Conservation (phyloP, 306 rosid species). For the Pterocarpus macrocarpus region DNA sequence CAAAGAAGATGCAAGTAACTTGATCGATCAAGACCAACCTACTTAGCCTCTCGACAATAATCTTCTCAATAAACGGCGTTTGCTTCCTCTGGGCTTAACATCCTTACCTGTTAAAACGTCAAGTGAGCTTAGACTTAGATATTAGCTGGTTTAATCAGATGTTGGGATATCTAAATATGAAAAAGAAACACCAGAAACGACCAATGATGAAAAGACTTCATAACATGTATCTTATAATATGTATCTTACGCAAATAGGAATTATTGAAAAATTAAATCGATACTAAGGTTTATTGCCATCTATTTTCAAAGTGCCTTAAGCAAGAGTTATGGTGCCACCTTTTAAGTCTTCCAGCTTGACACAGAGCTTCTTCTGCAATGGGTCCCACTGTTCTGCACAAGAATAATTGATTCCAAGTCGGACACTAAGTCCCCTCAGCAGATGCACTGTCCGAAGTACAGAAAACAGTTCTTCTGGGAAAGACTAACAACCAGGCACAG, state of each 20-base stretch:
- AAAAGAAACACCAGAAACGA: slow-evolving; percentile 12
- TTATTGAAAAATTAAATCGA: slow-evolving; percentile 15
- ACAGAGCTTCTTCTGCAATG: slow-evolving; percentile 89
- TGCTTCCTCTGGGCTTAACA: slow-evolving; percentile 41
- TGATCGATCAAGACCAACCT: slow-evolving; percentile 25
- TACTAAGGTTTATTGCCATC: slow-evolving; percentile 11
- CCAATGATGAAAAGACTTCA: slow-evolving; percentile 18
- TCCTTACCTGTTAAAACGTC: slow-evolving; percentile 45
- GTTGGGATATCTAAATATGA: neutral
- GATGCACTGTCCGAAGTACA: slow-evolving; percentile 89
- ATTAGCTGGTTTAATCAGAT: slow-evolving; percentile 15
- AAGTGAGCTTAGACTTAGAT: slow-evolving; percentile 35
- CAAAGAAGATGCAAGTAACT: slow-evolving; percentile 12
- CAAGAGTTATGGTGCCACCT: slow-evolving; percentile 62
- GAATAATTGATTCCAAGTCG: slow-evolving; percentile 97
- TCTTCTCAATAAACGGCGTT: slow-evolving; percentile 34
- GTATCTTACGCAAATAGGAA: slow-evolving; percentile 19
- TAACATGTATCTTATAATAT: neutral
- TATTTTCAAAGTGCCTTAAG: slow-evolving; percentile 29
- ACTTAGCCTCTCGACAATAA: slow-evolving; percentile 49
- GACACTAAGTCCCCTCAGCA: slow-evolving; percentile 94
- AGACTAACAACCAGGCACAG: slow-evolving; percentile 58
- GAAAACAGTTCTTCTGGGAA: slow-evolving; percentile 98
- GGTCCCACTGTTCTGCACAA: slow-evolving; percentile 98
- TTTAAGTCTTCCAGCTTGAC: slow-evolving; percentile 73